Conservation (phyloP, 1,139 yeast species). For the Casaregolazyma suthepensis region DNA sequence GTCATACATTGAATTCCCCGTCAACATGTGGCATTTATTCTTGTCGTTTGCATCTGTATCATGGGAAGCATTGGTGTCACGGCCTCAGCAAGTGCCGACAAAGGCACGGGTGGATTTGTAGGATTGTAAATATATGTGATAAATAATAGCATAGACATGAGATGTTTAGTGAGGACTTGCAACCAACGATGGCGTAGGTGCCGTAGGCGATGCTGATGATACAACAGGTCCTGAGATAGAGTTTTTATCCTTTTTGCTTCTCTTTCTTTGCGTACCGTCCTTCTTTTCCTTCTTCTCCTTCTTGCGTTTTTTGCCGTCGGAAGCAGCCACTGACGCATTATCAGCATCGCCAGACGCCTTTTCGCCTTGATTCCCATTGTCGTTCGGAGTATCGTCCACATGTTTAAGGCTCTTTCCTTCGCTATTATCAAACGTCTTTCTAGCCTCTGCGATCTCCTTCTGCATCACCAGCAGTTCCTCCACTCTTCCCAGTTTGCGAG, state of each 20-base stretch:
- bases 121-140: not conserved
- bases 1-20: constrained; percentile 70
- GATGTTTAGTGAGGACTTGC: not conserved
- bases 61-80: constrained; percentile 77
- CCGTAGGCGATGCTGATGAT: not conserved
- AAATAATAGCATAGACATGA: not conserved
- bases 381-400: constrained; percentile 14
- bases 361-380: constrained; percentile 16
- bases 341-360: constrained; percentile 7
- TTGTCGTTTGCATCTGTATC: constrained; percentile 46
- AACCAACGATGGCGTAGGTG: not conserved
- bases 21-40: constrained; percentile 46
- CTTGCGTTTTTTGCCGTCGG: constrained; percentile 14
- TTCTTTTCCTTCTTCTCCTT: constrained; percentile 17
- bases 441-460: constrained; percentile 69
- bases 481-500: constrained; percentile 75
- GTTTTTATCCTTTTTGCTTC: constrained; percentile 1
- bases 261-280: constrained; percentile 7
- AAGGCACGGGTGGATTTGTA: constrained; percentile 9
- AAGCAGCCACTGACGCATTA: not conserved
- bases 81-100: constrained; percentile 14
- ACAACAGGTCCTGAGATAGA: not conserved
- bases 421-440: constrained; percentile 71
- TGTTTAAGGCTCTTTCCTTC: constrained; percentile 43
- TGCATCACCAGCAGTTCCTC: constrained; percentile 73